Conservation (phyloP, 495 filamentous ascomycete genomes). For the Terfezia claveryi region DNA sequence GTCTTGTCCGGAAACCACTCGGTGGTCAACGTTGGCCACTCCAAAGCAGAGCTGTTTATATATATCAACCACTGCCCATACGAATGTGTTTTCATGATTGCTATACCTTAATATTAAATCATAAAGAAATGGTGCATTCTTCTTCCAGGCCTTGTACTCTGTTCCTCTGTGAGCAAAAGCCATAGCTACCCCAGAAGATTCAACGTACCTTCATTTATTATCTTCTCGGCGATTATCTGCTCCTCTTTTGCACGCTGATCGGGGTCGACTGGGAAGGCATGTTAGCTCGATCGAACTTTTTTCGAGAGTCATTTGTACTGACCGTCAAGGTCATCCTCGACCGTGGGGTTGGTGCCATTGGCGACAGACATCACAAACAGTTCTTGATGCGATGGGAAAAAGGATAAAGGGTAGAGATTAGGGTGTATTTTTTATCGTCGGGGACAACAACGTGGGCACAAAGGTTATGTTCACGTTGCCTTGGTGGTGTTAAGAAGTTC, state of each 20-base stretch:
- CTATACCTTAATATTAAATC: slow-evolving; percentile 65
- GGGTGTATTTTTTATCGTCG: too few relatives aligned
- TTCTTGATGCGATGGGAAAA: neutral
- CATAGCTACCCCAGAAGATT: neutral
- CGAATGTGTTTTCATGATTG: neutral
- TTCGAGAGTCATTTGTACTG: slow-evolving; percentile 3
- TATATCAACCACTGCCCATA: neutral
- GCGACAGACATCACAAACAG: neutral
- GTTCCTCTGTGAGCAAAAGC: slow-evolving; percentile 3
- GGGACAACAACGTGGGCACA: too few relatives aligned
- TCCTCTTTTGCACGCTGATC: slow-evolving; percentile 38
- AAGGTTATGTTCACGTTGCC: too few relatives aligned
- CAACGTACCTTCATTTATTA: slow-evolving; percentile 69
- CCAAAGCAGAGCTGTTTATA: slow-evolving; percentile 50
- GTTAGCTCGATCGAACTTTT: neutral
- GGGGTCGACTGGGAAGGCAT: slow-evolving; percentile 23
- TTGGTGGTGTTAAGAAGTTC: too few relatives aligned
- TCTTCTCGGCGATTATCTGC: slow-evolving; percentile 54
- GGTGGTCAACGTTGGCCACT: slow-evolving; percentile 93
- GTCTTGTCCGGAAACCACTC: slow-evolving; percentile 98
- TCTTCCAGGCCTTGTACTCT: slow-evolving; percentile 99
- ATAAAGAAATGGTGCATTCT: slow-evolving; percentile 95
- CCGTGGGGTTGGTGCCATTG: slow-evolving; percentile 1
- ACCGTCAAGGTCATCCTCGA: slow-evolving; percentile 33
- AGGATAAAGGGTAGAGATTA: too few relatives aligned